phyloP scores from a whole-genome alignment of 345 rosid genomes.

The Pugionium cornutum region DNA sequence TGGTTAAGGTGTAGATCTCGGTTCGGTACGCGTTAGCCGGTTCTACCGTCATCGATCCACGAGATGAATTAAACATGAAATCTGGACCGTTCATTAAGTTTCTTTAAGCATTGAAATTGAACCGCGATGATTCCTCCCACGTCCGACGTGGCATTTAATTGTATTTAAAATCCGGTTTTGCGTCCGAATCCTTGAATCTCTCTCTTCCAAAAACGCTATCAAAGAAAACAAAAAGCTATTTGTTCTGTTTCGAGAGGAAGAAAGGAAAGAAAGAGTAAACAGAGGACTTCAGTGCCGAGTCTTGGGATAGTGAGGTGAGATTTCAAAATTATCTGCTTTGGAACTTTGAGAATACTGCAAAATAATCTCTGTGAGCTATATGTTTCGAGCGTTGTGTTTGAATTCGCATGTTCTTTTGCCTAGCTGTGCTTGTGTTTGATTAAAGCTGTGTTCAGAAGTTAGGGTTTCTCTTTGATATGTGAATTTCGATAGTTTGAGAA shows the following conservation, averaged over 20 bases:
- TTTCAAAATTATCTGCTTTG: conserved; percentile 29
- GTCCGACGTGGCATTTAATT: conserved; percentile 58
- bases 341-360: neutral
- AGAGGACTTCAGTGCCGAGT: conserved; percentile 27
- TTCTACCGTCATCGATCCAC: conserved; percentile 35
- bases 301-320: conserved; percentile 34
- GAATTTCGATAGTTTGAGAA: conserved; percentile 8
- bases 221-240: neutral
- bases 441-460: conserved; percentile 17
- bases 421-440: conserved; percentile 5
- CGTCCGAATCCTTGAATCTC: conserved; percentile 47
- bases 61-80: conserved; percentile 26
- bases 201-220: conserved; percentile 31
- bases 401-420: conserved; percentile 12
- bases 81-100: conserved; percentile 9
- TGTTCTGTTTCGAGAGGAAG: conserved; percentile 28
- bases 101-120: neutral
- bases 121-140: neutral
- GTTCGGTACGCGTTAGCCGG: too few relatives aligned
- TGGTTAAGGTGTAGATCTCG: too few relatives aligned
- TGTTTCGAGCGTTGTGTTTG: conserved; percentile 13
- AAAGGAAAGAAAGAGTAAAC: neutral
- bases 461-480: conserved; percentile 29
- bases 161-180: conserved; percentile 60
- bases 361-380: conserved; percentile 3